Conservation (phyloP, 345 rosid genomes). For the Syzygium oleosum region DNA sequence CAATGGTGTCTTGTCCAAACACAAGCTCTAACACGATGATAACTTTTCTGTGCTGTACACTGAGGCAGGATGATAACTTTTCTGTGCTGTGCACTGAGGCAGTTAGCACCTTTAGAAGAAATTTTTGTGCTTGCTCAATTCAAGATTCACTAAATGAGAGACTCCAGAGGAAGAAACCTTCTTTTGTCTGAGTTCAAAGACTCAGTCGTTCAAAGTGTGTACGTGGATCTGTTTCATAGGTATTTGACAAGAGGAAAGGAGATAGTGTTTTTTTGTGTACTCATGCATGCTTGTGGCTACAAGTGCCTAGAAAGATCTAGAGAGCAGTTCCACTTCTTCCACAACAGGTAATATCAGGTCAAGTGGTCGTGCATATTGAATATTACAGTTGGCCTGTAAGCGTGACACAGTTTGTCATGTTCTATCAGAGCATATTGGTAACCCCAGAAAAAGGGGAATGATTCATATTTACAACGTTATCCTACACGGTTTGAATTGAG, state of each 20-base stretch:
- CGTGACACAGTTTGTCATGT: background rate
- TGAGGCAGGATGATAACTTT: background rate
- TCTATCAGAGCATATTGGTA: background rate
- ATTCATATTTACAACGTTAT: background rate
- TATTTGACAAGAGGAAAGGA: background rate
- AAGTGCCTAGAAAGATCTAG: background rate
- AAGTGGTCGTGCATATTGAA: background rate
- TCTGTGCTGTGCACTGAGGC: background rate
- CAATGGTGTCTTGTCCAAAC: background rate
- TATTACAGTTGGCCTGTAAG: background rate
- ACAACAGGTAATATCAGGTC: background rate
- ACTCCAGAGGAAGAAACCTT: background rate
- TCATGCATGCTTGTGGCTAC: background rate
- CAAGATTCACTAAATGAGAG: background rate
- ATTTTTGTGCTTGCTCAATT: background rate
- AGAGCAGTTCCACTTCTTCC: background rate
- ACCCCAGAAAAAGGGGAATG: background rate
- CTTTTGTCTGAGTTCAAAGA: background rate
- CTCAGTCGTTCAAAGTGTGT: background rate
- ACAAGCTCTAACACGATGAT: background rate
- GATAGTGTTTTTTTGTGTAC: background rate
- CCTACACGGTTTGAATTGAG: background rate
- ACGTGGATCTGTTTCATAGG: background rate
- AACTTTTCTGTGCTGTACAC: background rate
- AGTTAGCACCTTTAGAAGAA: background rate